Evolutionary conservation across 2,329 filamentous ascomycete genomes (phyloP), one percentile per base, ranked within the genome.

Genomic region (Orbilia blumenaviensis): DNA sequence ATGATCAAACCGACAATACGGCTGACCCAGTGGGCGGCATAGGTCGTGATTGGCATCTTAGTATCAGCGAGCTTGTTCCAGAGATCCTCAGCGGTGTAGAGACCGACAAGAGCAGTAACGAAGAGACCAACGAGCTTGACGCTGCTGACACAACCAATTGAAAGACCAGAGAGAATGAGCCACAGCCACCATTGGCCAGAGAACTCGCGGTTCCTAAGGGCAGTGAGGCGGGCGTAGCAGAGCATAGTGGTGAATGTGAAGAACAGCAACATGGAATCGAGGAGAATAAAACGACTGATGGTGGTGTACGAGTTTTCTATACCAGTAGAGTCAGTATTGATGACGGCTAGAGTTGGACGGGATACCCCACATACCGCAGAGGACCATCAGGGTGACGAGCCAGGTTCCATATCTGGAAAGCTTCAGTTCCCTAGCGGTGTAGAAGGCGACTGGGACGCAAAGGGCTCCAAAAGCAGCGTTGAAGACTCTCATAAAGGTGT

Each of bases 91-190:
- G 92, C 88, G 0, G 96, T 99, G 86, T 99, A 98, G 3, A 99
- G 84, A 73, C 95, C 95, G 79, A 99, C 94, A 73, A 99, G 87
- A 54, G 94, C 93, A 61, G 95, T 99, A 78, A 93, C 92, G 82
- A 99, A 99, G 80, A 97, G 89, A 44, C 95, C 95, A 78, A 99
- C 95, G 86, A 96, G 95, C 86, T 99, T 99, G 81, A 99, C 94
- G 84, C 94, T 98, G 86, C 93, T 96, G 64, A 99, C 95, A 81
- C 94, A 99, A 75, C 95, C 96, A 83, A 99, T 97, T 83, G 93
- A 98, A 46, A 99, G 83, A 78, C 95, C 95, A 42, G 92, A 97
- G 86, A 97, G 86, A 84, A 95, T 90, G 72, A 99, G 87, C 95
- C 96, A 99, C 79, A 92, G 85, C 83, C 93, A 96, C 95, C 95